A percentile compares a stretch with the other conserved stretches of the same genome.
Conservation (phyloP, 192 early-diverging fungal genomes). For the Coemansia sp. region DNA sequence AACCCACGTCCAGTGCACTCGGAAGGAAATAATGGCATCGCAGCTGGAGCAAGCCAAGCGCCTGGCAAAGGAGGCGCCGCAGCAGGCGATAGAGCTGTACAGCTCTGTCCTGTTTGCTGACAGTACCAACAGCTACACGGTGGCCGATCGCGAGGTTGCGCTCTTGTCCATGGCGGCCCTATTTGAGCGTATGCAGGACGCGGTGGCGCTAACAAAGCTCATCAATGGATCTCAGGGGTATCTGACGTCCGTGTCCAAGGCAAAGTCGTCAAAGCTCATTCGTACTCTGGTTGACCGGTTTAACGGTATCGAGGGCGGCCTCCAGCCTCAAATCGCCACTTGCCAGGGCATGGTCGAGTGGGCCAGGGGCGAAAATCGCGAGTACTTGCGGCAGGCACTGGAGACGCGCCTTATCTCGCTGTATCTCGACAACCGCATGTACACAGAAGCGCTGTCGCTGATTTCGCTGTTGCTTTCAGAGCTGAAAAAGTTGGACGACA, state of each 20-base stretch:
- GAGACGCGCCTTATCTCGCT: constrained; percentile 90
- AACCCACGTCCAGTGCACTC: neutral
- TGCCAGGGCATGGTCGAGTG: constrained; percentile 95
- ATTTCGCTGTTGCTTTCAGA: constrained; percentile 86
- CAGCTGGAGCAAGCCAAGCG: constrained; percentile 30
- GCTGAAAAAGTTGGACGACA: constrained; percentile 98
- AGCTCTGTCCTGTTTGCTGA: constrained; percentile 40
- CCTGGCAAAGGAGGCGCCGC: constrained; percentile 40
- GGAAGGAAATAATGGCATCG: constrained; percentile 22
- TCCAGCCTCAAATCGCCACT: constrained; percentile 86
- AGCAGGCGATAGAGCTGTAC: constrained; percentile 45
- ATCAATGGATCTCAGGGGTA: constrained; percentile 76
- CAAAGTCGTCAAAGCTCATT: constrained; percentile 87
- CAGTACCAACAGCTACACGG: constrained; percentile 4
- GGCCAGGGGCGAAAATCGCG: constrained; percentile 87
- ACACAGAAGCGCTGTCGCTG: constrained; percentile 83
- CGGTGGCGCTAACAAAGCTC: constrained; percentile 75
- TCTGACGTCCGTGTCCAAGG: constrained; percentile 85
- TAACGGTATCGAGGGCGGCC: constrained; percentile 78
- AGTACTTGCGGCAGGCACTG: constrained; percentile 92
- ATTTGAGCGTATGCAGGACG: constrained; percentile 55
- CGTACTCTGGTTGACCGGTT: constrained; percentile 80
- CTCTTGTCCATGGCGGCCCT: constrained; percentile 43
- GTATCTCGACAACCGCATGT: constrained; percentile 94
- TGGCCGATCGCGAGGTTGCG: constrained; percentile 27